Percentiles rank a stretch among this genome's conserved stretches.
Conservation (phyloP, 352 stramenopile species). For the Pythium apleroticum region DNA sequence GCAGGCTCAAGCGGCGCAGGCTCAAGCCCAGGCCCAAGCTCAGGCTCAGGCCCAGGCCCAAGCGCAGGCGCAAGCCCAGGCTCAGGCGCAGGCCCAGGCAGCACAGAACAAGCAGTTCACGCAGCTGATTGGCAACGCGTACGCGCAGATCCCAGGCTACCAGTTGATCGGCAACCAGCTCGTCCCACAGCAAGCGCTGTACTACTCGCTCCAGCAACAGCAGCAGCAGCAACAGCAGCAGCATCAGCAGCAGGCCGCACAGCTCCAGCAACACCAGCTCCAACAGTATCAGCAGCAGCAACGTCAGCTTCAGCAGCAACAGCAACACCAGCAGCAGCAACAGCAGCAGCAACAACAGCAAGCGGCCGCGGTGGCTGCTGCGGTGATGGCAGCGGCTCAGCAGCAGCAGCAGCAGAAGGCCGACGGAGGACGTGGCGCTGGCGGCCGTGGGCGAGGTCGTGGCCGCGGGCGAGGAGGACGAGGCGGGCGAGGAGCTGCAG, state of each 20-base stretch:
- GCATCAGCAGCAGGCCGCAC: conserved; percentile 3
- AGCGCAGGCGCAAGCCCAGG: conserved; percentile 44
- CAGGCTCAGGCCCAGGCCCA: conserved; percentile 34
- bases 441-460: conserved; percentile 13
- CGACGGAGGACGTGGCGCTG: conserved; percentile 12
- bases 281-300: conserved; percentile 49
- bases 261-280: conserved; percentile 36
- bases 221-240: conserved; percentile 29
- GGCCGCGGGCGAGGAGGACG: conserved; percentile 12
- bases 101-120: conserved; percentile 60
- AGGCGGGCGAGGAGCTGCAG: background rate
- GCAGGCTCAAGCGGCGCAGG: conserved; percentile 30
- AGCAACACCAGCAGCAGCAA: conserved; percentile 36
- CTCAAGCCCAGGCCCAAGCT: conserved; percentile 37
- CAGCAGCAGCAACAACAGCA: conserved; percentile 61
- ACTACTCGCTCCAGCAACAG: conserved; percentile 50
- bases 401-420: conserved; percentile 32
- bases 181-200: conserved; percentile 53
- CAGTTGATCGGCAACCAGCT: conserved; percentile 69
- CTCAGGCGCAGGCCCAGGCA: conserved; percentile 35
- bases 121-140: conserved; percentile 59
- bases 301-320: conserved; percentile 28
- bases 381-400: conserved; percentile 34
- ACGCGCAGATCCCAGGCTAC: conserved; percentile 52
- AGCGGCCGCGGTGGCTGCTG: conserved; percentile 31